Evolutionary conservation across 192 early-diverging fungal genomes (phyloP).

Genomic region (Backusella mclennaniae): DNA sequence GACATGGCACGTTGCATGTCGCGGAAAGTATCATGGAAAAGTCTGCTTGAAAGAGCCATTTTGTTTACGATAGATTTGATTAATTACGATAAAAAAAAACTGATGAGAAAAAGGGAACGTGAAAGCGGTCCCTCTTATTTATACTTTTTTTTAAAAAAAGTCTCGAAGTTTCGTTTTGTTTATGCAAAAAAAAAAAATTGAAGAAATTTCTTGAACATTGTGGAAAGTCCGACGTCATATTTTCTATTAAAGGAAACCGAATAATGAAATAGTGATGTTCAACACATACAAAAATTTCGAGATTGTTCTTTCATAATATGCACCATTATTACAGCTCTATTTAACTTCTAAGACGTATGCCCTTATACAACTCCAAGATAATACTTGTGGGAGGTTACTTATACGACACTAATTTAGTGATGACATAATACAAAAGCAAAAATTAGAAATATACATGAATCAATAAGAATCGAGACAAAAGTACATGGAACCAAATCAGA

Average conservation of each 20-base stretch:
- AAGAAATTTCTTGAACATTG: not conserved
- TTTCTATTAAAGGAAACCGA: not conserved
- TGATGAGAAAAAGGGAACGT: not conserved
- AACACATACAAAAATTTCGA: not conserved
- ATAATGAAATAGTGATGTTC: not conserved
- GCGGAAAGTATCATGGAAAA: constrained; percentile 25
- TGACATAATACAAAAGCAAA: no score
- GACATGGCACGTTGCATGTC: constrained; percentile 32
- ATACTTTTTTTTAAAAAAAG: not conserved
- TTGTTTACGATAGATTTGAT: not conserved
- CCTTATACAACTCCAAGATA: no score
- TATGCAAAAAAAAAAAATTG: not conserved
- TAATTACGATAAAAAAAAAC: not conserved
- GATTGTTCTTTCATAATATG: not conserved
- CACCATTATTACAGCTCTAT: not conserved
- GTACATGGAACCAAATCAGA: no score
- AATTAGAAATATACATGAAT: no score
- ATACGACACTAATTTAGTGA: no score
- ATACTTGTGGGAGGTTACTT: no score
- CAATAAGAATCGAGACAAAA: no score
- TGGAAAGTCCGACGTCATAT: not conserved
- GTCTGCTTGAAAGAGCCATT: constrained; percentile 23
- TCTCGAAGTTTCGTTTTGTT: not conserved
- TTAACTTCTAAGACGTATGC: not conserved
- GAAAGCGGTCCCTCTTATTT: not conserved